Percentiles rank a stretch among this genome's conserved stretches.
Evolutionary conservation across 345 rosid species (phyloP).

Genomic region (Hibiscus mutabilis): DNA sequence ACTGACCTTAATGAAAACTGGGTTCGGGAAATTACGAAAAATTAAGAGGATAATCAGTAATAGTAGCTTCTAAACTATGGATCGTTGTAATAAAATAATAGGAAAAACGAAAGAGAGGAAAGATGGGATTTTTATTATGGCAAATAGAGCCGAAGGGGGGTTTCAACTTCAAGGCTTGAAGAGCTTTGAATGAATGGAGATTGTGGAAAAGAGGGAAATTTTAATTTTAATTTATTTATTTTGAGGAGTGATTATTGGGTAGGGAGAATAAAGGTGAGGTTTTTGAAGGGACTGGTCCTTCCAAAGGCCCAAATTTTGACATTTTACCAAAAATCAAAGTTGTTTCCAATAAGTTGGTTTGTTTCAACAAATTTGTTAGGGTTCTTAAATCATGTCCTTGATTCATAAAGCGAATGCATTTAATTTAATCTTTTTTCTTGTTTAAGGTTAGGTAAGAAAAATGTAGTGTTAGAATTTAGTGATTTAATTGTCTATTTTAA

Average conservation of each 20-base stretch:
- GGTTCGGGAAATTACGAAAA: slow-evolving; percentile 9
- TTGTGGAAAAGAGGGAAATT: neutral
- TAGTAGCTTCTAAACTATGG: neutral
- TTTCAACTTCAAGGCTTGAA: neutral
- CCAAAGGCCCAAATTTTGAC: no score
- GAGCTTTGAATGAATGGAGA: neutral
- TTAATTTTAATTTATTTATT: no score
- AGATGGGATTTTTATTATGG: neutral
- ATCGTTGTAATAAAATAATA: neutral
- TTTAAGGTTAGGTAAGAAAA: neutral
- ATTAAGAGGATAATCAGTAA: neutral
- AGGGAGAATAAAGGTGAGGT: neutral
- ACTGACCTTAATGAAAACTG: slow-evolving; percentile 27
- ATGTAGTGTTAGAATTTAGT: no score
- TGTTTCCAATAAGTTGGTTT: neutral
- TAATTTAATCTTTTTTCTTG: neutral
- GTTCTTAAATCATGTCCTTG: neutral
- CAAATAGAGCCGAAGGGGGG: neutral
- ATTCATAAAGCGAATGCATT: neutral
- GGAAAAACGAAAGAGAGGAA: neutral
- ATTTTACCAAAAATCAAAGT: neutral
- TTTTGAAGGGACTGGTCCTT: no score
- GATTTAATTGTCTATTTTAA: no score
- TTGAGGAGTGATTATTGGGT: neutral
- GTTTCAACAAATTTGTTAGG: neutral